Base-by-base conservation (phyloP, 192 early-diverging fungal genomes). In the Obelidium mucronatum region DNA sequence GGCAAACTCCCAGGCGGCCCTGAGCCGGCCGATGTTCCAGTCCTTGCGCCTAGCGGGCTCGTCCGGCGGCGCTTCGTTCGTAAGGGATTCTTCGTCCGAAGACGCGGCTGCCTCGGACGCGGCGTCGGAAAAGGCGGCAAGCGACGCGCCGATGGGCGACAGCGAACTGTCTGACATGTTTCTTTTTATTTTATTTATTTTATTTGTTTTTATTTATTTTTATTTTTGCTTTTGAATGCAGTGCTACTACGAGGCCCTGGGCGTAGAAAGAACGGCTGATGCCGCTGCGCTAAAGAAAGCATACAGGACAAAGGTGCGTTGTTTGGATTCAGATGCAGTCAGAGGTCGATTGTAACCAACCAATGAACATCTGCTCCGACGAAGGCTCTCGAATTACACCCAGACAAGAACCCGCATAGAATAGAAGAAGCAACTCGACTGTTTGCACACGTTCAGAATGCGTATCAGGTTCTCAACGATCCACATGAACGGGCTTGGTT, bases 391-490 rank as follows among this genome's bases (percentile, higher is more conserved):
- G 74, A 71, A 42, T 72, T 85, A 31, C 89, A 90, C 71, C 90
- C 89, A 2, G 96, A 98, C 86, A 97, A 97, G 80, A 97, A 98
- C 86, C 80, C 82, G 31, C 84, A 94, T 75, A 84, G 91, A 61
- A 80, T 92, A 1, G 93, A 95, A 55, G 94, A 96, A 78, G 91
- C 96, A 3, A 98, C 95, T 5, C 83, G 90, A 51, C 81, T 90
- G 36, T 99, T 99, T 88, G 90, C 94, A 1, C 83, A 93, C 64
- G 93, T 99, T 60, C 94, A 94, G 73, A 88, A 94, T 67, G 98
- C 98, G 4, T 98, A 98, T 79, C 94, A 97, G 77, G 92, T 95
- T 1, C 83, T 99, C 39, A 93, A 89, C 42, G 96, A 99, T 83
- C 91, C 91, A 19, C 92, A 97, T 53, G 96, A 99, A 83, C 92